Base-by-base conservation (phyloP, 2,329 filamentous ascomycete genomes). In the Colletotrichum endophyticum region DNA sequence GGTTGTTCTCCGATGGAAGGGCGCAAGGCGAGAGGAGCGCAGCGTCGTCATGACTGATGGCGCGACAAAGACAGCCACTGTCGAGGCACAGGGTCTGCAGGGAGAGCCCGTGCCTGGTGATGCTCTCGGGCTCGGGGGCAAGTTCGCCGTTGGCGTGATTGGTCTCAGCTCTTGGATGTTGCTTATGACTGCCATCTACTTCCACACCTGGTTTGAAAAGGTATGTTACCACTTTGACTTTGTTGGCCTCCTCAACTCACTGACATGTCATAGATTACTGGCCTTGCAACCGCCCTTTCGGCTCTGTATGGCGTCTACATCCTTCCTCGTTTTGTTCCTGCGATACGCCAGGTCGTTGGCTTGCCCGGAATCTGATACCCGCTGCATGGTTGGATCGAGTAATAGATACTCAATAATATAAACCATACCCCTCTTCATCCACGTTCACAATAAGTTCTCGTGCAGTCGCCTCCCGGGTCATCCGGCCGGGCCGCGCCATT, bases 171-270 rank as follows among this genome's bases (percentile, higher is more conserved):
- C 93, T 88, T 99, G 97, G 95, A 99, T 99, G 97, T 85, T 99
- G 83, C 89, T 99, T 77, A 99, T 99, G 97, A 99, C 97, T 56
- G 96, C 96, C 4, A 96, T 98, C 53, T 99, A 96, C 89, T 99
- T 99, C 82, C 97, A 99, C 85, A 99, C 97, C 1, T 99, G 96
- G 96, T 93, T 98, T 81, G 97, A 99, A 88, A 99, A 99, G 94
- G 94, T 95, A 81, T 81, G 89, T 83, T 56, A n/a, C 22, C 6
- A 0, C n/a, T 6, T 4, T 27, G 7, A 12, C 3, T 34, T 6
- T 1, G 3, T 15, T 11, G 12, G 6, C 30, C 34, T 19, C 25
- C 4, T 22, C 2, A 5, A 12, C n/a, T 66, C 68, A 70, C 82
- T 85, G 73, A 84, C 79, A 9, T 36, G 15, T 15, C n/a, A 12